These are phyloP conservation scores for Biscutella auriculata DNA, from an alignment of 441 rosid species.

Conservation along the genomic window DNA sequence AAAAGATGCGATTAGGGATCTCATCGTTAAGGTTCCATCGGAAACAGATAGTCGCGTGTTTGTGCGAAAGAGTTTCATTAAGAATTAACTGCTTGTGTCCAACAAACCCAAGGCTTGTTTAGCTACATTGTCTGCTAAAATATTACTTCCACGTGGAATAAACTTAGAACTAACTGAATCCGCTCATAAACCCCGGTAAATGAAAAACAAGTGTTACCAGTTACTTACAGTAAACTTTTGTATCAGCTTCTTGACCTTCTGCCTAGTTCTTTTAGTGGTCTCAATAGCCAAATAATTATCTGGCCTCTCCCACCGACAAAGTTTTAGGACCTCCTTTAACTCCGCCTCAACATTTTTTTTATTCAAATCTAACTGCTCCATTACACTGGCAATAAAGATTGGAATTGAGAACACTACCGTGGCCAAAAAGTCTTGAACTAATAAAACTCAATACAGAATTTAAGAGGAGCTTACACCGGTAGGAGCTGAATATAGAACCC, in stretches of 20 bases:
- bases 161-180: too few species aligned
- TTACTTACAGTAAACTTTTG: constrained; percentile 68
- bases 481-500: constrained; percentile 84
- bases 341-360: constrained; percentile 50
- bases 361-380: constrained; percentile 46
- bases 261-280: constrained; percentile 53
- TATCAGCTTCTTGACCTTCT: constrained; percentile 68
- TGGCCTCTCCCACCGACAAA: constrained; percentile 72
- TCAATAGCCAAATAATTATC: constrained; percentile 50
- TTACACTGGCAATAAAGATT: constrained; percentile 39
- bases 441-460: not conserved
- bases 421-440: constrained; percentile 6
- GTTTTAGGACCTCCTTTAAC: constrained; percentile 56
- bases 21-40: not conserved
- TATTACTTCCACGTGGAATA: too few species aligned
- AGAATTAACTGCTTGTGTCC: too few species aligned
- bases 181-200: not conserved
- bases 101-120: too few species aligned
- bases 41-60: too few species aligned
- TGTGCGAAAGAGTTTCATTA: too few species aligned
- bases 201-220: constrained; percentile 3
- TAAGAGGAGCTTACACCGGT: constrained; percentile 51
- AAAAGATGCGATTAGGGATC: constrained; percentile 2
- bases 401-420: constrained; percentile 11
- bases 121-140: too few species aligned